These are phyloP conservation scores for Daldinia loculata DNA, from an alignment of 495 filamentous ascomycete genomes.

Conservation along the genomic window DNA sequence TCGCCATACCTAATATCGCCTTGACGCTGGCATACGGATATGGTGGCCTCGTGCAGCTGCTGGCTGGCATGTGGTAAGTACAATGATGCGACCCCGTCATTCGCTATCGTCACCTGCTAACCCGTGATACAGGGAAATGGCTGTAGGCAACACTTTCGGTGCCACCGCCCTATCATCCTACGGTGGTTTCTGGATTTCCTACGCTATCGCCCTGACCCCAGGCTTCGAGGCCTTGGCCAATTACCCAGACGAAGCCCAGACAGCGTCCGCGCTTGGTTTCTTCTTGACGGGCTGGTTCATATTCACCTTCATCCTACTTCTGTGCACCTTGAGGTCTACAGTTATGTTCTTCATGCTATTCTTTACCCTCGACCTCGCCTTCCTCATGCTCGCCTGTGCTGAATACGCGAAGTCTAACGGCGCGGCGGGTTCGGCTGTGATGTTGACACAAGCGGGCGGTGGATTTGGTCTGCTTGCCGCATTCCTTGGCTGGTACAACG, in stretches of 20 bases:
- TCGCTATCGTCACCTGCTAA: not conserved
- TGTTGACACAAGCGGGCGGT: conserved; percentile 80
- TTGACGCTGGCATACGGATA: conserved; percentile 78
- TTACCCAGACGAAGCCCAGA: conserved; percentile 52
- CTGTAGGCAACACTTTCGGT: conserved; percentile 96
- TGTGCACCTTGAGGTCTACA: conserved; percentile 92
- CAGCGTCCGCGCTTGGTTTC: conserved; percentile 75
- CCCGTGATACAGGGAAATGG: conserved; percentile 84
- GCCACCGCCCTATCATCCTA: conserved; percentile 96
- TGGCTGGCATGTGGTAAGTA: conserved; percentile 97
- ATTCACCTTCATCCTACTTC: conserved; percentile 87
- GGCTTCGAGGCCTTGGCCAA: conserved; percentile 68
- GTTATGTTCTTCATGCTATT: conserved; percentile 97
- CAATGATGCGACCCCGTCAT: not conserved
- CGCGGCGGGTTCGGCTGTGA: conserved; percentile 29
- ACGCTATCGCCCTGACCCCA: conserved; percentile 87
- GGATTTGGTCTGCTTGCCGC: conserved; percentile 88
- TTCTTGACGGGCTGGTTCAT: conserved; percentile 98
- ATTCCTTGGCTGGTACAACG: conserved; percentile 97
- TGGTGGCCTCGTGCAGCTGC: conserved; percentile 88
- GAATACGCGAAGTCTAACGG: conserved; percentile 64
- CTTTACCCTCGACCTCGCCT: conserved; percentile 91
- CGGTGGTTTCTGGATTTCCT: conserved; percentile 96
- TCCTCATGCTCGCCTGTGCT: conserved; percentile 83
- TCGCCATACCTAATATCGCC: conserved; percentile 71